A percentile compares a stretch with the other conserved stretches of the same genome.
These are phyloP conservation scores for Ophioceras dolichostomum DNA, from an alignment of 2,329 filamentous ascomycete species.

Conservation along the genomic window DNA sequence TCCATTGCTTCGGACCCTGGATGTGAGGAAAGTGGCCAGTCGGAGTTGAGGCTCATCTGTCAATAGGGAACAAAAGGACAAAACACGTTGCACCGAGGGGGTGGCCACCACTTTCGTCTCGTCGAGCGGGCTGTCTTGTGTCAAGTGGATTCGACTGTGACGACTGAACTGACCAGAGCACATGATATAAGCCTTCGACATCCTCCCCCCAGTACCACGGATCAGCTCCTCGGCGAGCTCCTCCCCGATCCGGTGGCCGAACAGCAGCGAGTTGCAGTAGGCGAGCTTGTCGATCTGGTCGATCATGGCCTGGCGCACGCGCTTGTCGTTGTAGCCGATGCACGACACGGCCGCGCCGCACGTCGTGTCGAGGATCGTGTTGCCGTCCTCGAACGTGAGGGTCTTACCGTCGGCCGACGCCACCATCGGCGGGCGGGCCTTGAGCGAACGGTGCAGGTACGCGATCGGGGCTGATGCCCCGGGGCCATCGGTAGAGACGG, in stretches of 20 bases:
- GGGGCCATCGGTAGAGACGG: no score
- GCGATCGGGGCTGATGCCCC: no score
- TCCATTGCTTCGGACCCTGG: slow-evolving; percentile 54
- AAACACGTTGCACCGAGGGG: no score
- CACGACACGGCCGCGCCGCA: slow-evolving; percentile 33
- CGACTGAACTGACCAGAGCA: slow-evolving; percentile 20
- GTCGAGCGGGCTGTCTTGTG: no score
- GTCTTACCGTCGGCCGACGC: slow-evolving; percentile 22
- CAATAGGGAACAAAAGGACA: no score
- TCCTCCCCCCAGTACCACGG: slow-evolving; percentile 21
- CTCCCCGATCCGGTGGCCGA: slow-evolving; percentile 26
- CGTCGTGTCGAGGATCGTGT: slow-evolving; percentile 28
- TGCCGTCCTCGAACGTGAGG: slow-evolving; percentile 25
- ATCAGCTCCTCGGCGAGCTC: slow-evolving; percentile 23
- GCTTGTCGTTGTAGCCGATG: slow-evolving; percentile 29
- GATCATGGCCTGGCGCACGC: slow-evolving; percentile 26
- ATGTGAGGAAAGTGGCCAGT: no score
- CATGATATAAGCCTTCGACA: slow-evolving; percentile 24
- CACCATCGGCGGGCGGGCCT: slow-evolving; percentile 18
- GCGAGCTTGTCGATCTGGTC: slow-evolving; percentile 26
- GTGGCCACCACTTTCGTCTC: no score
- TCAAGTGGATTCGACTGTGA: no score
- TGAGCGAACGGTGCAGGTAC: slow-evolving; percentile 25
- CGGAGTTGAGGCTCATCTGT: no score
- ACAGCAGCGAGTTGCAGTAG: slow-evolving; percentile 30